Evolutionary conservation across 139 green algal genomes (phyloP).

Genomic region (Limnomonas spitsbergensis): DNA sequence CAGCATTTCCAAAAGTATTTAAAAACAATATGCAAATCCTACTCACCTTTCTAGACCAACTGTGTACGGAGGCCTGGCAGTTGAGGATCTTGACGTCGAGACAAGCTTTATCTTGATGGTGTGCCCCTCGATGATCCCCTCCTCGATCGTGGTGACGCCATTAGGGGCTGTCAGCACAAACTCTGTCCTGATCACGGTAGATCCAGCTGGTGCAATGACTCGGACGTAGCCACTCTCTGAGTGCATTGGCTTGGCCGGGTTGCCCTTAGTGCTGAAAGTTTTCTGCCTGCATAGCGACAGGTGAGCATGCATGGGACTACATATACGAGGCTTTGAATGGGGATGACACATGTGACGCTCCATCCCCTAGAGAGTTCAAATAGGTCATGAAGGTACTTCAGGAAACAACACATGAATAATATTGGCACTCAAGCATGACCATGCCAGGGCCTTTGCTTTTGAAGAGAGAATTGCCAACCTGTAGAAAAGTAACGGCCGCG

Average conservation of each 20-base stretch:
- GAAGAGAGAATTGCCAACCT: too few relatives aligned
- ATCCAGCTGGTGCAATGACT: background rate
- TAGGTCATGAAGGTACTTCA: background rate
- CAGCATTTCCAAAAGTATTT: too few relatives aligned
- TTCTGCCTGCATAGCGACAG: constrained; percentile 7
- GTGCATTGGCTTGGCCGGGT: constrained; percentile 15
- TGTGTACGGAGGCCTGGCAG: constrained; percentile 1
- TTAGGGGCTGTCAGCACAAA: constrained; percentile 15
- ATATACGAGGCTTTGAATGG: background rate
- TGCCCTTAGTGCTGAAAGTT: constrained; percentile 9
- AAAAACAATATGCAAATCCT: too few relatives aligned
- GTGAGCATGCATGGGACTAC: background rate
- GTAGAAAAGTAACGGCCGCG: constrained; percentile 9
- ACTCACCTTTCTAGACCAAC: background rate
- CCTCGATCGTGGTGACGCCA: constrained; percentile 15
- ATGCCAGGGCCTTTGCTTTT: too few relatives aligned
- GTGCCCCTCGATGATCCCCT: constrained; percentile 4
- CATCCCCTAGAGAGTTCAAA: background rate
- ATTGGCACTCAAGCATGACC: too few relatives aligned
- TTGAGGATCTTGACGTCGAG: constrained; percentile 5
- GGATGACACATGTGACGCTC: background rate
- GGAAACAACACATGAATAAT: too few relatives aligned
- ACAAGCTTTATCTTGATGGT: constrained; percentile 2
- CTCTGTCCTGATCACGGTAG: background rate
- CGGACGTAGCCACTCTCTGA: constrained; percentile 14